Base-by-base conservation (phyloP, 192 early-diverging fungal genomes). In the Coemansia nantahalensis region DNA sequence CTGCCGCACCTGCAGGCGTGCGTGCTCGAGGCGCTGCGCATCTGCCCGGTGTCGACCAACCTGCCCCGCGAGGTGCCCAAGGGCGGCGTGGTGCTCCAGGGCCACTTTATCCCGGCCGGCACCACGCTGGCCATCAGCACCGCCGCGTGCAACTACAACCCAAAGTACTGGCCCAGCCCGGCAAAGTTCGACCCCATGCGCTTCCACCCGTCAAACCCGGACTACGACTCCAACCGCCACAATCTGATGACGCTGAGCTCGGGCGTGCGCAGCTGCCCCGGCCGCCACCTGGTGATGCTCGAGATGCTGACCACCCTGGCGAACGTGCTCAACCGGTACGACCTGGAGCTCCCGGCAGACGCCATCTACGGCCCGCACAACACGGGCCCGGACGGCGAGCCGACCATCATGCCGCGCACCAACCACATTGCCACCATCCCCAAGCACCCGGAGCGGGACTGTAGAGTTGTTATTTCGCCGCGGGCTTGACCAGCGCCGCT, bases 281-380 rank as follows among this genome's bases (percentile, higher is more conserved):
- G 72, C 35, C 40, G 60, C 30, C 51, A 65, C 18, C 57, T 75
- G 32, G 65, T 55, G 23, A 55, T 59, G 59, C 35, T 68, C 31
- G 59, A 75, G 43, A 59, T 75, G 53, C 34, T 52, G 21, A 56
- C 59, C 14, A 62, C 56, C 16, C 26, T 74, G 48, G 64, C 59
- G n/a, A 74, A 74, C 43, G 45, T 74, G n/a, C 55, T 74, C 38
- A 68, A 63, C 45, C 18, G 55, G 8, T 73, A 64, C 40, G 61
- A 78, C 41, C 48, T 71, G 28, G 18, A 13, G 30, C 41, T 72
- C 16, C 61, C 66, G 4, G 24, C 52, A 0, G 59, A 62, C 35
- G 62, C 62, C 24, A 19, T 30, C 7, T 62, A 54, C 32, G 42
- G 52, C 38, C 64, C 70, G 1, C 8, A 19, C n/a, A 59, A 60